Base-by-base conservation (phyloP, 1,284 basidiomycete genomes). In the Singerocomus rubriflavus region DNA sequence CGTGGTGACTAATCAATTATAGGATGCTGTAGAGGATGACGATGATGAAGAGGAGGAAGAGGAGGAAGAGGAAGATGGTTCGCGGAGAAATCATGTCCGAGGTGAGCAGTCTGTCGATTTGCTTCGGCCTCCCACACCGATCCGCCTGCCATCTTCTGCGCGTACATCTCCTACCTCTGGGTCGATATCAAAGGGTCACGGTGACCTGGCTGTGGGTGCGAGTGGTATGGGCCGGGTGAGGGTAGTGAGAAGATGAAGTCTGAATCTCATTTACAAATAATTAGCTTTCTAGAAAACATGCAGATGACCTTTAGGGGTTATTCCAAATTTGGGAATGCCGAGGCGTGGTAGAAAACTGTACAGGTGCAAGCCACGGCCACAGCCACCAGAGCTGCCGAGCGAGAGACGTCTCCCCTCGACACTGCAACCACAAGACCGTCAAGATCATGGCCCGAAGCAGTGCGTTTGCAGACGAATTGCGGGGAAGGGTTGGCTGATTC, bases 381-480 rank as follows among this genome's bases (percentile, higher is more conserved):
- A 67, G 61, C 61, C 61, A 72, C 62, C 21, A 25, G 41, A 11
- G 21, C 21, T 21, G 21, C 21, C 21, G 57, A 39, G 27, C 47
- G 51, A 56, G 51, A 56, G 21, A 2, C 21, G 21, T 21, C 53
- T 51, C 44, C 48, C 45, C 51, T 59, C 65, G 60, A 64, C 68
- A 71, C 70, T 69, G 67, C 70, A 71, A 59, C 73, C 64, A 79
- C 80, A 80, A 85, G 77, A 81, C 73, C 33, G 54, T 72, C 72
- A 79, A 80, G 71, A 77, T 75, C 62, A 84, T 89, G 87, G 77
- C 75, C 66, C 85, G 86, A 65, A 81, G 74, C 71, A 83, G 86
- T 88, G 73, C 73, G 81, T 74, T 34, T 7, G 38, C 46, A 26
- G 26, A 25, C 21, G 26, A 11, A 13, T n/a, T n/a, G 35, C 16